Conservation (phyloP, 2,329 filamentous ascomycete species). For the Raffaelea deltoideospora region DNA sequence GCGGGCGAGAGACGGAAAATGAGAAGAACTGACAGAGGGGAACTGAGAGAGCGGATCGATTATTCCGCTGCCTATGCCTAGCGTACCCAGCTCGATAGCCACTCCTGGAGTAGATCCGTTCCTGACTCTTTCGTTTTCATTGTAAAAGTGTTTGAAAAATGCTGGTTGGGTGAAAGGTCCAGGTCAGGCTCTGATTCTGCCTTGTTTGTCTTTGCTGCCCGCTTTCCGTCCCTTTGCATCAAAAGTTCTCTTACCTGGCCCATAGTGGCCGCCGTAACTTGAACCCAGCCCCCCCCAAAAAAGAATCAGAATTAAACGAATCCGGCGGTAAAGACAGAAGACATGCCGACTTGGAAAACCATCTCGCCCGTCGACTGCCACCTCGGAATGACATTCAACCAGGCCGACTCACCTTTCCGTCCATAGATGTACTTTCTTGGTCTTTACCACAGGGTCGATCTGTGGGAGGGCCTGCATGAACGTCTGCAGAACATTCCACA, state of each 20-base stretch:
- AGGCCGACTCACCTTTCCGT: constrained; percentile 6
- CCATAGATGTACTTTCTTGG: constrained; percentile 10
- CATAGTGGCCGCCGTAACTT: constrained; percentile 31
- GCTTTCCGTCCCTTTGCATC: no score
- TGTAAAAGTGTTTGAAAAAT: constrained; percentile 38
- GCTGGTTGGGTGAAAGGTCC: constrained; percentile 28
- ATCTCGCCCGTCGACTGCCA: no score
- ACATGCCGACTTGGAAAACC: no score
- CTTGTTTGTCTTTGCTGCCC: no score
- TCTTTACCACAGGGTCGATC: constrained; percentile 26
- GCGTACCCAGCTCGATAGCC: constrained; percentile 31
- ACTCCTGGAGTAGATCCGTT: constrained; percentile 22
- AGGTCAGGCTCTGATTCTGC: no score
- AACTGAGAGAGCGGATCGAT: constrained; percentile 7
- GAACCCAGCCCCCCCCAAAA: no score
- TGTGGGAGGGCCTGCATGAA: constrained; percentile 28
- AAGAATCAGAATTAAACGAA: no score
- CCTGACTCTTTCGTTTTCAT: constrained; percentile 37
- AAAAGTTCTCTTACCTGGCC: constrained; percentile 26
- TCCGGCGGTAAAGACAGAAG: no score
- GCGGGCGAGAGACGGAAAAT: no score
- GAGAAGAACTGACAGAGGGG: constrained; percentile 2
- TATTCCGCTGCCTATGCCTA: constrained; percentile 21
- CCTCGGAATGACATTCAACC: no score
- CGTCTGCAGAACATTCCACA: constrained; percentile 12